These are phyloP conservation scores for Talaromyces sp. DNA, from an alignment of 2,329 filamentous ascomycete genomes.

Conservation along the genomic window DNA sequence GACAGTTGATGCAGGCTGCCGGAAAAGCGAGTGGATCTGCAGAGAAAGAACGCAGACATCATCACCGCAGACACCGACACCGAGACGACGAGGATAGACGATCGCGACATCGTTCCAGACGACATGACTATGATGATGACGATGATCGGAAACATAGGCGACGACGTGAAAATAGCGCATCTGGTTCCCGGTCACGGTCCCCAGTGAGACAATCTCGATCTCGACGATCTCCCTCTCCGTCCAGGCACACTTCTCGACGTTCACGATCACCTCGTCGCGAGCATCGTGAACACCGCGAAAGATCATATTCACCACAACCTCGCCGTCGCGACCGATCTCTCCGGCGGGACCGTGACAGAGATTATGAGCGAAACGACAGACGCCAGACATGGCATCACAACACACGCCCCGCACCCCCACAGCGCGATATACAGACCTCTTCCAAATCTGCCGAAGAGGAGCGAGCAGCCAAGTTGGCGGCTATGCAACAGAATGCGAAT, in stretches of 20 bases:
- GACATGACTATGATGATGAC: conserved; percentile 22
- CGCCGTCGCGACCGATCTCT: conserved; percentile 38
- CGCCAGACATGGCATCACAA: conserved; percentile 29
- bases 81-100: conserved; percentile 22
- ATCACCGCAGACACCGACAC: conserved; percentile 29
- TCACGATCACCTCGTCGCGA: conserved; percentile 14
- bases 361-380: conserved; percentile 30
- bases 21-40: conserved; percentile 31
- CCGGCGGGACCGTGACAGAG: conserved; percentile 19
- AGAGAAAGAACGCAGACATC: conserved; percentile 48
- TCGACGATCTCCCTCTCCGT: conserved; percentile 35
- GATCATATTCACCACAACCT: conserved; percentile 23
- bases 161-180: conserved; percentile 30
- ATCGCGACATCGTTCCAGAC: conserved; percentile 21
- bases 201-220: conserved; percentile 30
- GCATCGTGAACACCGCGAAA: conserved; percentile 22
- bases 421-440: conserved; percentile 14
- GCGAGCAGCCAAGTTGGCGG: conserved; percentile 62
- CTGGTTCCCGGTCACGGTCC: conserved; percentile 28
- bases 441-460: conserved; percentile 45
- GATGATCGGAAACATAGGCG: conserved; percentile 32
- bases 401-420: conserved; percentile 22
- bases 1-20: conserved; percentile 59
- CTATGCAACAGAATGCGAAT: conserved; percentile 66
- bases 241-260: conserved; percentile 23